Base-by-base conservation (phyloP, 192 early-diverging fungal species). In the Mortierella antarctica region DNA sequence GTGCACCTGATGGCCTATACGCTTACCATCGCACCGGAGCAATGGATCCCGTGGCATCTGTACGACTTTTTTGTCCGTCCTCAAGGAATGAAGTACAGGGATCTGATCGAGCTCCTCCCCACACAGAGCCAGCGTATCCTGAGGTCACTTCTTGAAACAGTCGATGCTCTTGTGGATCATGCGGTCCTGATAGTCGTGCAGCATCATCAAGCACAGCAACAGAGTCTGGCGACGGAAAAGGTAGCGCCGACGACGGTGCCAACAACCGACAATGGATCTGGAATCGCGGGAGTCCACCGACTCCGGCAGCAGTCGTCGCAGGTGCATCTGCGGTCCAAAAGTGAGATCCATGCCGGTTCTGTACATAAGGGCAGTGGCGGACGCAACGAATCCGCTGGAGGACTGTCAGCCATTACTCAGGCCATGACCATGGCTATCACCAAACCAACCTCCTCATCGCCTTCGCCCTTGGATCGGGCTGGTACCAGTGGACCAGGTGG, bases 31-130 rank as follows among this genome's bases (percentile, higher is more conserved):
- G 76, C 69, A 2, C 76, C 76, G 0, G 64, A 71, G 6, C 69
- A 79, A 49, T 79, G 76, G 76, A 79, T 79, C 14, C 76, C 76
- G 4, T 71, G 63, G 63, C 76, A 79, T 47, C 53, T 71, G 21
- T 79, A 79, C 20, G 76, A 79, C 31, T 79, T 79, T 41, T 79
- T 79, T 62, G 46, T 71, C 3, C 52, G 50, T 10, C 74, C 67
- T 0, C 76, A 79, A 17, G 76, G 76, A 31, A 52, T 44, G 5
- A 52, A 44, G 20, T 79, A 54, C 64, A 50, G 45, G n/a, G 69
- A 79, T 13, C 20, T 79, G 46, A 52, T 79, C 10, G 76, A 67
- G 58, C 18, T 79, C 31, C 23, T 79, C 51, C 76, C 68, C 41
- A 79, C 76, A 20, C 69, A 79, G 21, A 71, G 69, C 46, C 76